Evolutionary conservation across 306 rosid species (phyloP), one percentile per base, ranked within the genome.

Genomic region (Oxytropis ochrocephala): DNA sequence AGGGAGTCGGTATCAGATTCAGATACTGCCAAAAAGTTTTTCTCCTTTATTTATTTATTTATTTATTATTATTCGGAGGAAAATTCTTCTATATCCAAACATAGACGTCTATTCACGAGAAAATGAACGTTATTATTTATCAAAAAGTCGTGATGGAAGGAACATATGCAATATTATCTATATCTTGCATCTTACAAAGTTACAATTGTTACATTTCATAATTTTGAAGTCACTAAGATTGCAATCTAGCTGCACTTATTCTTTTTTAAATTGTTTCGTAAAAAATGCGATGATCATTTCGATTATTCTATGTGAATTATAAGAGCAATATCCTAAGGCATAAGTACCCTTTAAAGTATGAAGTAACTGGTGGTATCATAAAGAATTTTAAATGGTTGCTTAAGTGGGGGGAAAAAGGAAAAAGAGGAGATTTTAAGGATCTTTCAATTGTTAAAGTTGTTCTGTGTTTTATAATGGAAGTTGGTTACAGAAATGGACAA

Each of bases 221-320:
- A 60, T 79, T 56, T 79, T 56, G 10, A 63, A 77, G 73, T 48
- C 50, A 60, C 67, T 11, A 73, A 52, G 27, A 55, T 41, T 68
- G 79, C 71, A 70, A 75, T 69, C 68, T 75, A 75, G 78, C 75
- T 75, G 68, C 35, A 32, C 39, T 49, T 57, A 2, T 36, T 36
- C n/a, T 17, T 36, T 17, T 36, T 17, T n/a, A 32, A 46, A 6
- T 21, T 38, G 39, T 11, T 69, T 39, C 50, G 63, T 64, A 36
- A 56, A 55, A 18, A 64, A 56, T 24, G 41, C 13, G 27, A 39
- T 1, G 30, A 66, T 42, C 6, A 53, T 42, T 73, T 74, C 57
- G 14, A 41, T 38, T 24, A 50, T 67, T 57, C 7, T 33, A 46
- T 39, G 48, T 38, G 29, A n/a, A 66, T 65, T 46, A 73, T 38